A percentile compares a stretch with the other conserved stretches of the same genome.
Evolutionary conservation across 441 rosid species (phyloP).

Genomic region (Populus tomentosa): DNA sequence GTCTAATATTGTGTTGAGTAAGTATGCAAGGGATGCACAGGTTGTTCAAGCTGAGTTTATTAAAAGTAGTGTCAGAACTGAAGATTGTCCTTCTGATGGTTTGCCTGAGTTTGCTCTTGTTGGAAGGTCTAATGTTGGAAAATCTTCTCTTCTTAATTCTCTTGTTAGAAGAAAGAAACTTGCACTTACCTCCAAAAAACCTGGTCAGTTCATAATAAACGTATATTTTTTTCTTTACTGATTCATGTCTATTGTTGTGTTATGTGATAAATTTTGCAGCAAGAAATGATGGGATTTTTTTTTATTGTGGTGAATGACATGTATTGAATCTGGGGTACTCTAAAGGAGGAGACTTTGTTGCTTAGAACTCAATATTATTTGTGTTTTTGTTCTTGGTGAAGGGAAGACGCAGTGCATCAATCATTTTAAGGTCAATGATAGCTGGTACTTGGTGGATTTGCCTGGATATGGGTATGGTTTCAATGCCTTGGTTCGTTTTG

Average conservation of each 20-base stretch:
- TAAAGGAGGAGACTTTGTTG: not conserved
- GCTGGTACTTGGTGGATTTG: conserved; percentile 92
- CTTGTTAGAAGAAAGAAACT: conserved; percentile 83
- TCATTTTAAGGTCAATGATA: conserved; percentile 83
- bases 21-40: conserved; percentile 79
- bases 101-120: conserved; percentile 91
- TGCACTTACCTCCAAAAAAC: conserved; percentile 94
- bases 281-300: not conserved
- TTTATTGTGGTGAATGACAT: not conserved
- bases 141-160: conserved; percentile 89
- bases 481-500: conserved; percentile 2
- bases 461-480: conserved; percentile 90
- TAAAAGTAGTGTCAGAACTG: conserved; percentile 78
- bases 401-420: conserved; percentile 98
- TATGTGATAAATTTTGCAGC: not conserved
- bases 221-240: not conserved
- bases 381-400: conserved; percentile 20
- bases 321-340: not conserved
- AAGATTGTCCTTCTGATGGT: conserved; percentile 82
- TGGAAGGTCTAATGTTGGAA: conserved; percentile 93
- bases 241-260: conserved; percentile 19
- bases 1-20: conserved; percentile 81
- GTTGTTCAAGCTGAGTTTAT: conserved; percentile 75
- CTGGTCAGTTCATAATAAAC: conserved; percentile 40
- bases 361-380: not conserved